These are phyloP conservation scores for Picochlorum sp. DNA, from an alignment of 139 green algal species.

Conservation along the genomic window DNA sequence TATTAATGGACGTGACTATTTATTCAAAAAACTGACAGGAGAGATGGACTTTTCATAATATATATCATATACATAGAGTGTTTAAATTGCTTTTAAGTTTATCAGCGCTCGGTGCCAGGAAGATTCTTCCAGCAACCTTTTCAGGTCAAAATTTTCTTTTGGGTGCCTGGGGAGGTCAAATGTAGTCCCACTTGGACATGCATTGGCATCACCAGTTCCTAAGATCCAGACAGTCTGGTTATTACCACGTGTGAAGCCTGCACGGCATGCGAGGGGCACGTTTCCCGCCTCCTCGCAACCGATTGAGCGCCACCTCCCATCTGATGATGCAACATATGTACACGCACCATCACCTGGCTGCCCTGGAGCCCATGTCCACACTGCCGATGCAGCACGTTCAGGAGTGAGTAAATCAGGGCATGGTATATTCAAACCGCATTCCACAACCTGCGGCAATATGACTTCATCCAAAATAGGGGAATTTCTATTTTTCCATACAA, in stretches of 20 bases:
- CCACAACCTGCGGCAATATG: slow-evolving; percentile 18
- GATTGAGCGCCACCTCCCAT: slow-evolving; percentile 32
- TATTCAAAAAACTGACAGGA: slow-evolving; percentile 21
- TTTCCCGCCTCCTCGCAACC: slow-evolving; percentile 3
- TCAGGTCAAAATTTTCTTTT: slow-evolving; percentile 35
- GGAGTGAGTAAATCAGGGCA: slow-evolving; percentile 54
- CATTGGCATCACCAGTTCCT: neutral
- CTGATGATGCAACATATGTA: slow-evolving; percentile 19
- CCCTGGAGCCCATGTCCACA: slow-evolving; percentile 58
- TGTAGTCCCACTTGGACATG: slow-evolving; percentile 25
- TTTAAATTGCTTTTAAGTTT: neutral
- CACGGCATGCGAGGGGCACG: slow-evolving; percentile 28
- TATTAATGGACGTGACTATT: slow-evolving; percentile 27
- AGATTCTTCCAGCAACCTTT: too few relatives aligned
- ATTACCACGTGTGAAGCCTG: neutral
- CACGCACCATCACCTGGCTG: slow-evolving; percentile 29
- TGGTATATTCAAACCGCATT: slow-evolving; percentile 57
- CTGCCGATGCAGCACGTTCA: slow-evolving; percentile 21
- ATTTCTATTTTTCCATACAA: slow-evolving; percentile 37
- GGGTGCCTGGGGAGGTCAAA: slow-evolving; percentile 35
- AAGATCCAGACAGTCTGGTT: neutral
- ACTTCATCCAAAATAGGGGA: slow-evolving; percentile 22
- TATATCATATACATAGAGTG: neutral
- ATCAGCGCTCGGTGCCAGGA: neutral
- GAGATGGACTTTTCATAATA: slow-evolving; percentile 29